A percentile compares a stretch with the other conserved stretches of the same genome.
Conservation (phyloP, 371 early-diverging fungal species). For the Conidiobolus incongruus region DNA sequence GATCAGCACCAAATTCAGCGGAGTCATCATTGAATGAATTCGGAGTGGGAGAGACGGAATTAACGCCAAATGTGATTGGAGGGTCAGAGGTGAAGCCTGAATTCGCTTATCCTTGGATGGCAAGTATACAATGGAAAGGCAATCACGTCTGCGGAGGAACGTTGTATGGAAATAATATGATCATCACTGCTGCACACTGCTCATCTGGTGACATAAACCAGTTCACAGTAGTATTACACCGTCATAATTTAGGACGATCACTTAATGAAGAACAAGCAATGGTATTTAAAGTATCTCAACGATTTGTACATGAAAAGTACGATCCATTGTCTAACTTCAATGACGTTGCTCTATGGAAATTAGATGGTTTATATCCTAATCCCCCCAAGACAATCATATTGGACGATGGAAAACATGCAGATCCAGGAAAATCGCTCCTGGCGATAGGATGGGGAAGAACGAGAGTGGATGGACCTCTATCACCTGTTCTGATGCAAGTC, state of each 20-base stretch:
- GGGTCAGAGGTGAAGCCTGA: conserved; percentile 1
- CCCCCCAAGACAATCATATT: not conserved
- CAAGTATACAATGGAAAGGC: not conserved
- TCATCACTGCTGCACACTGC: conserved; percentile 4
- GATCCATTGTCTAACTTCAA: not conserved
- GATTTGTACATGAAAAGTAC: conserved; percentile 3
- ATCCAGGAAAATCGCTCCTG: not conserved
- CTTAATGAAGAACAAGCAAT: not conserved
- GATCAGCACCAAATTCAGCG: no score
- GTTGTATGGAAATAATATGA: not conserved
- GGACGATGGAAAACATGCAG: not conserved
- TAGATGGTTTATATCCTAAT: not conserved
- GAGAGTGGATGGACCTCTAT: not conserved
- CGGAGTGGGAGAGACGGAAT: no score
- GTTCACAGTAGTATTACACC: not conserved
- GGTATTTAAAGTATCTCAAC: not conserved
- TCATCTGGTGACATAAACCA: not conserved
- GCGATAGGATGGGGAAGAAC: conserved; percentile 3
- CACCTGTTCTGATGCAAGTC: conserved; percentile 2
- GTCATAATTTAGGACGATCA: not conserved
- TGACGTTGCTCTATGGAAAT: conserved; percentile 3
- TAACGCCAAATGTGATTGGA: not conserved
- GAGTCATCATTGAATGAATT: no score
- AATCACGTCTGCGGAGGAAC: conserved; percentile 5
- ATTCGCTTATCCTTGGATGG: not conserved